These are phyloP conservation scores for Magnaporthiopsis incrustans DNA, from an alignment of 2,329 filamentous ascomycete species.

Conservation along the genomic window DNA sequence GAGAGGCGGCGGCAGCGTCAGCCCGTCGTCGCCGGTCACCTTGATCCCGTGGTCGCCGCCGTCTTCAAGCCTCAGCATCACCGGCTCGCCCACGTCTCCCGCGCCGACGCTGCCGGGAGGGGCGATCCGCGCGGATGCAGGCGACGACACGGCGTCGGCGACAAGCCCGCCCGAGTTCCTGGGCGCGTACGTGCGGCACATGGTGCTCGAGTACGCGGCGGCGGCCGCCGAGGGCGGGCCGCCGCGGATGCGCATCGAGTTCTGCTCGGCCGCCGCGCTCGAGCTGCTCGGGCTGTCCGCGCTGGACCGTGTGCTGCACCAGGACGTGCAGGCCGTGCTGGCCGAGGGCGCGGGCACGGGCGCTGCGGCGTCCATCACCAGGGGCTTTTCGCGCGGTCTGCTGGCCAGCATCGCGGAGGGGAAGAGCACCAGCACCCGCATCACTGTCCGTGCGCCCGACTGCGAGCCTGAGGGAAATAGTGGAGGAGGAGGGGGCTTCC, in stretches of 20 bases:
- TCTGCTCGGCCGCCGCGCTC: conserved; percentile 28
- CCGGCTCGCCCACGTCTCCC: background rate
- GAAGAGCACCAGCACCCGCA: conserved; percentile 12
- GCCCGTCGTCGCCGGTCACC: background rate
- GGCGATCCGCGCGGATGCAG: background rate
- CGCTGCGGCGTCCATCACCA: conserved; percentile 30
- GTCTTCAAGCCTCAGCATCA: background rate
- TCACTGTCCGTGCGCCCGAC: background rate
- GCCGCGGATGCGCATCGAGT: conserved; percentile 32
- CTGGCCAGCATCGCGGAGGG: conserved; percentile 25
- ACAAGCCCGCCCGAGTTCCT: background rate
- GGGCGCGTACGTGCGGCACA: conserved; percentile 4
- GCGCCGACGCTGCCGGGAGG: background rate
- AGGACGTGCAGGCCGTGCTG: conserved; percentile 49
- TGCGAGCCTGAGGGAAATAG: no score
- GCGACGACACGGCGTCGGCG: background rate
- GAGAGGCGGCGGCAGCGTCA: background rate
- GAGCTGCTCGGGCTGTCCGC: conserved; percentile 36
- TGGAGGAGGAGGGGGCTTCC: background rate
- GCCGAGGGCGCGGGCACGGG: conserved; percentile 33
- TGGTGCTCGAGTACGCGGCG: conserved; percentile 4
- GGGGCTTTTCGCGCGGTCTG: conserved; percentile 36
- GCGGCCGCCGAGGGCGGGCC: conserved; percentile 1
- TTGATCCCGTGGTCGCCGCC: background rate
- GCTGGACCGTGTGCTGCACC: conserved; percentile 29